Evolutionary conservation across 345 rosid species (phyloP), one percentile per base, ranked within the genome.

Genomic region (Populus pruinosa): DNA sequence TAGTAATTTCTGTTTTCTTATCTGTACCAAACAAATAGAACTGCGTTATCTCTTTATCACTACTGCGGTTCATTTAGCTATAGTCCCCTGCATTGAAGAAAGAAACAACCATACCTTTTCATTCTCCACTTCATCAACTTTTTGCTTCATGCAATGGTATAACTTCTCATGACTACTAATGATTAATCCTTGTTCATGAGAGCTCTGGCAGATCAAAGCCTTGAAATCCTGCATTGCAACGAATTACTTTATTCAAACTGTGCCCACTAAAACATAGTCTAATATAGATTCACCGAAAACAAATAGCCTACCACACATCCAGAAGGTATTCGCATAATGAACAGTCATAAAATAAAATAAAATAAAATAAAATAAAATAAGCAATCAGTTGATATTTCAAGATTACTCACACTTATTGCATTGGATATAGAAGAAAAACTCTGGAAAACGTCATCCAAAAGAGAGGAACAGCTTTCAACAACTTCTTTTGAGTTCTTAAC

Each of bases 391-490:
- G 53, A 77, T 69, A 12, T 74, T 79, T 56, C 31, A 25, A 66
- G 72, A 75, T 50, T 84, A 89, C 95, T 89, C 78, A 94, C 98
- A 71, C 71, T 80, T 79, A 91, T 81, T 71, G 82, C 77, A 66
- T 76, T 78, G 80, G 81, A 77, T 66, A 84, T 61, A 31, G 77
- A 76, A 44, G 93, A 87, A 68, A 87, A 82, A 83, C 79, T 85
- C 77, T 83, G 91, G 77, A 90, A 90, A 86, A 80, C 83, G 67
- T 90, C 97, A 77, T 90, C 91, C 71, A 88, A 55, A 76, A 91
- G 86, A 29, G 82, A 85, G 61, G 86, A 79, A 41, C 82, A 80
- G 59, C 81, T 81, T 74, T 88, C 88, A 61, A 85, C 76, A 77
- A 85, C 87, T 74, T 84, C 83, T 80, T 80, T 85, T 20, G 81